These are phyloP conservation scores for Paecilomyces fulvus DNA, from an alignment of 2,329 filamentous ascomycete species.

Conservation along the genomic window DNA sequence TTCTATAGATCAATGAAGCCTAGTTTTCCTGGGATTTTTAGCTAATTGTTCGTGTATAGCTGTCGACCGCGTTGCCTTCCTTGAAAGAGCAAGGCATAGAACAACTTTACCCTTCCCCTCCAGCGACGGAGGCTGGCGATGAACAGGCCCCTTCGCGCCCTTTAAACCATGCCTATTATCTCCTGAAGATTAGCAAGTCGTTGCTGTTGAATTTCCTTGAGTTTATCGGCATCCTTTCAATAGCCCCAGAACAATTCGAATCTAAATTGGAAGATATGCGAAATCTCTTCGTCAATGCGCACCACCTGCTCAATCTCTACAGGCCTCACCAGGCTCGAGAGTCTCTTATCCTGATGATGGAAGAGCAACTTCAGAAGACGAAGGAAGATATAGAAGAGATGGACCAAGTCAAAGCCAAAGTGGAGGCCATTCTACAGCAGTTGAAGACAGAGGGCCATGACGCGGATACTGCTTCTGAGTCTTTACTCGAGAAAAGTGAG, in stretches of 20 bases:
- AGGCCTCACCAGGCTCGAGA: slow-evolving; percentile 87
- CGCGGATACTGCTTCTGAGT: slow-evolving; percentile 7
- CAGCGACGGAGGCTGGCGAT: slow-evolving; percentile 47
- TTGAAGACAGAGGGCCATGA: slow-evolving; percentile 22
- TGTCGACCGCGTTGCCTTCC: slow-evolving; percentile 53
- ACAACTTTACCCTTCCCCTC: slow-evolving; percentile 54
- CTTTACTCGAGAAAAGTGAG: slow-evolving; percentile 1
- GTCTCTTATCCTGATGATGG: slow-evolving; percentile 78
- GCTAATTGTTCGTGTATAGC: slow-evolving; percentile 18
- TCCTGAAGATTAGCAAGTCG: slow-evolving; percentile 73
- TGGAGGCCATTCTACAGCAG: slow-evolving; percentile 41
- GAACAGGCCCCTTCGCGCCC: slow-evolving; percentile 33
- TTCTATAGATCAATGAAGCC: background rate
- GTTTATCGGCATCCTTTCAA: slow-evolving; percentile 61
- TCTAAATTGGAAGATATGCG: slow-evolving; percentile 70
- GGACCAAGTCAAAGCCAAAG: slow-evolving; percentile 60
- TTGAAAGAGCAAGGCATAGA: slow-evolving; percentile 63
- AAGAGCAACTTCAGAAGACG: slow-evolving; percentile 67
- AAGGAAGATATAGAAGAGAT: slow-evolving; percentile 71
- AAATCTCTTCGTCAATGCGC: slow-evolving; percentile 80
- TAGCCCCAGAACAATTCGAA: slow-evolving; percentile 58
- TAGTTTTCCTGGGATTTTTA: background rate
- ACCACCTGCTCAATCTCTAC: slow-evolving; percentile 90
- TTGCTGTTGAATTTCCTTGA: slow-evolving; percentile 84
- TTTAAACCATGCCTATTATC: slow-evolving; percentile 48